Percentiles rank a stretch among this genome's conserved stretches.
Evolutionary conservation across 2,329 filamentous ascomycete species (phyloP).

Genomic region (Helotiales sp.): DNA sequence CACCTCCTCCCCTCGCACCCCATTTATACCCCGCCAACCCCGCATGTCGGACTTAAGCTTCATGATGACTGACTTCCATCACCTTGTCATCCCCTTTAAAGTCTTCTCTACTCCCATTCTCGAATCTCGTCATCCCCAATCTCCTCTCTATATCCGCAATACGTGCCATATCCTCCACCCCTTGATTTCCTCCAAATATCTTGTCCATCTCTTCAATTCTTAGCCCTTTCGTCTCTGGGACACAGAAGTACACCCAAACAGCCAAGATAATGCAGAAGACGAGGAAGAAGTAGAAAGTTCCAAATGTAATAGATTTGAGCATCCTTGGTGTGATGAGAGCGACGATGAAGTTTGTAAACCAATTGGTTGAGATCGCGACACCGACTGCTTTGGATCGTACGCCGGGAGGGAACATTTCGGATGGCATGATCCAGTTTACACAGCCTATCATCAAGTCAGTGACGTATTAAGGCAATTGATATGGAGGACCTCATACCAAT

Average conservation of each 20-base stretch:
- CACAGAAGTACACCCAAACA: conserved; percentile 41
- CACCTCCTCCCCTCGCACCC: background rate
- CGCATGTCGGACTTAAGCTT: background rate
- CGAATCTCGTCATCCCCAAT: background rate
- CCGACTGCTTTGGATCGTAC: conserved; percentile 35
- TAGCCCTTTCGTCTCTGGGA: conserved; percentile 52
- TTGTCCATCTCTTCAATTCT: conserved; percentile 51
- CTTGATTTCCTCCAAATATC: conserved; percentile 43
- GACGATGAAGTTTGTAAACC: conserved; percentile 37
- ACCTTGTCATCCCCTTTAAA: background rate
- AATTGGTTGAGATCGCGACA: conserved; percentile 36
- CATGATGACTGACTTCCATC: background rate
- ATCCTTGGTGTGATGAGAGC: conserved; percentile 34
- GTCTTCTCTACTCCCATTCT: background rate
- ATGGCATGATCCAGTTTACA: conserved; percentile 15
- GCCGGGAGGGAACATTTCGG: conserved; percentile 35
- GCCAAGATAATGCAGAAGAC: conserved; percentile 46
- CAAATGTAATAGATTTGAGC: conserved; percentile 36
- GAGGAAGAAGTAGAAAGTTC: conserved; percentile 45
- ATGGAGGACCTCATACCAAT: too few relatives aligned
- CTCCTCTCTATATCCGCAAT: background rate
- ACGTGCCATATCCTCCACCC: conserved; percentile 28
- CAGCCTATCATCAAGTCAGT: conserved; percentile 1
- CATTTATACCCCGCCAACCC: background rate
- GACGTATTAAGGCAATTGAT: too few relatives aligned